Base-by-base conservation (phyloP, 2,329 filamentous ascomycete genomes). In the Berkeleyomyces basicola region DNA sequence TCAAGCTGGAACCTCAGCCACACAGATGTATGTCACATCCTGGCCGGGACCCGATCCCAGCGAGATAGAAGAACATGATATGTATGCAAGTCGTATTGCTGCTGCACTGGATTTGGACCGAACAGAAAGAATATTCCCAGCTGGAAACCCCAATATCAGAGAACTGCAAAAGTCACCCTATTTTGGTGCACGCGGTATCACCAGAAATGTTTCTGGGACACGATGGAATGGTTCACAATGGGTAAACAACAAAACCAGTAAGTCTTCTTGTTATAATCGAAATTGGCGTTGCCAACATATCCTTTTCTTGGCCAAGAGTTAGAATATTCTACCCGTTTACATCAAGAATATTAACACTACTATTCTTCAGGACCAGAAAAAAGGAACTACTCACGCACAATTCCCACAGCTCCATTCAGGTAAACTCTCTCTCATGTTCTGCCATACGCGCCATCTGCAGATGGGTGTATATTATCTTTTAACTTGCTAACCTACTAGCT, bases 101-200 rank as follows among this genome's bases (percentile, higher is more conserved):
- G 76, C 85, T 14, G 93, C 93, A 2, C 77, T 97, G 60, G 81
- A 88, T n/a, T 79, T 97, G 65, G 84, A 95, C 70, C 83, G 82
- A 55, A 77, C 81, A 39, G 77, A 80, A 36, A 82, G 82, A 65
- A 76, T 95, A 11, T 76, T 96, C 39, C 60, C 63, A 4, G n/a
- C 58, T 42, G 40, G 78, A 79, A 40, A 64, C 42, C 42, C 60
- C 14, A 44, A 57, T 2, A 9, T 36, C 61, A 68, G 58, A 70
- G 68, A 31, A 68, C 67, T 69, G 67, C 69, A 62, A 67, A 65
- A 64, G 67, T 66, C 67, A 64, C 69, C 60, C 68, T 73, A 69
- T 64, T 40, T 55, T 39, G 67, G 47, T 69, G 3, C 66, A 67
- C 23, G 65, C 33, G 39, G 23, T 36, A 55, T 55, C 39, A 36